Percentiles rank a stretch among this genome's conserved stretches.
Evolutionary conservation across 2,329 filamentous ascomycete species (phyloP).

Genomic region (Fusarium sarcochroum): DNA sequence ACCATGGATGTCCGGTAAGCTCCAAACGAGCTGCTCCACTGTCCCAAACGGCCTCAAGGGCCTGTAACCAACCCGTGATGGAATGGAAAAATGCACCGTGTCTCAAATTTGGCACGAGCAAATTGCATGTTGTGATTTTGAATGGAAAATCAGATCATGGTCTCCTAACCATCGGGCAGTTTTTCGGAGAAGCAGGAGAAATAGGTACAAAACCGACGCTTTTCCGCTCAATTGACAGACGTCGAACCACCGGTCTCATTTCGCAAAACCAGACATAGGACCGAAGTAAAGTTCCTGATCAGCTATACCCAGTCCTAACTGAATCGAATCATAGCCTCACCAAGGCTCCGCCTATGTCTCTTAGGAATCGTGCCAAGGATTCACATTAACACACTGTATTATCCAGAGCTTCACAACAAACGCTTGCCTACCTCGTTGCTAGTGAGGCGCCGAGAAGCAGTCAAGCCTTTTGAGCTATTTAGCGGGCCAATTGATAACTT

Average conservation of each 20-base stretch:
- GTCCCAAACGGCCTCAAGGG: conserved; percentile 21
- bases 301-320: conserved; percentile 7
- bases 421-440: conserved; percentile 13
- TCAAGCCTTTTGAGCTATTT: conserved; percentile 17
- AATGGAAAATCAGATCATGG: conserved; percentile 36
- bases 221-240: not conserved
- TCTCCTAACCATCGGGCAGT: conserved; percentile 12
- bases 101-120: conserved; percentile 13
- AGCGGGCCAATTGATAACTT: conserved; percentile 39
- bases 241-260: conserved; percentile 18
- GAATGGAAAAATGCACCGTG: conserved; percentile 34
- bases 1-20: conserved; percentile 23
- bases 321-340: not conserved
- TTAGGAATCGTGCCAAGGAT: conserved; percentile 2
- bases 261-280: not conserved
- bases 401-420: conserved; percentile 13
- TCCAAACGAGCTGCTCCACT: conserved; percentile 39
- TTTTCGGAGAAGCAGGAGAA: conserved; percentile 15
- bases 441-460: conserved; percentile 30
- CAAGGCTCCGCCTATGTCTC: not conserved
- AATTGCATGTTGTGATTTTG: conserved; percentile 1
- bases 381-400: conserved; percentile 7
- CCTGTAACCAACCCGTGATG: conserved; percentile 33
- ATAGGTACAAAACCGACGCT: not conserved
- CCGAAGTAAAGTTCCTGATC: conserved; percentile 9